These are phyloP conservation scores for Thalia dealbata DNA, from an alignment of 176 grass and related monocot species.

Conservation along the genomic window DNA sequence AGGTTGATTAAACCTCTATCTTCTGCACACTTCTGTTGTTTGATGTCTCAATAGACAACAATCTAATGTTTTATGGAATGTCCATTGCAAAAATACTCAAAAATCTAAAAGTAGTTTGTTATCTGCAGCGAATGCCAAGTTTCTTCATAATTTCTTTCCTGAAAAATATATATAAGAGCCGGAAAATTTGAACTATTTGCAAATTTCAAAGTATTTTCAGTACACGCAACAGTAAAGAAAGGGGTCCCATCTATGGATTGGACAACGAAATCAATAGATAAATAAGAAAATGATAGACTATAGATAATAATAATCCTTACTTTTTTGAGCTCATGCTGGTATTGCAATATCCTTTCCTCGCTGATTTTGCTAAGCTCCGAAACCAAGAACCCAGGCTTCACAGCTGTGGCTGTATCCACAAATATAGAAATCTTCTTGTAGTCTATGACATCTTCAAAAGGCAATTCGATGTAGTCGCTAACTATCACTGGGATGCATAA, in stretches of 20 bases:
- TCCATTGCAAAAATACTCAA: too few species aligned
- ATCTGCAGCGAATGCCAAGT: too few species aligned
- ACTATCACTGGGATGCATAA: conserved; percentile 15
- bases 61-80: too few species aligned
- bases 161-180: background rate
- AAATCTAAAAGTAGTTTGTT: too few species aligned
- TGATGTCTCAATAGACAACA: too few species aligned
- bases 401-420: conserved; percentile 54
- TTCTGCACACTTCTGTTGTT: too few species aligned
- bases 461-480: conserved; percentile 5
- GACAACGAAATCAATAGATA: background rate
- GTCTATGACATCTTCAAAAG: conserved; percentile 18
- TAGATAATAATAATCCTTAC: conserved; percentile 29
- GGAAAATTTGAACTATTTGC: background rate
- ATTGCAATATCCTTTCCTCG: conserved; percentile 52
- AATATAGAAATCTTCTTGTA: conserved; percentile 68
- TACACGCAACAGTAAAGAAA: background rate
- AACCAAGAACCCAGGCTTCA: conserved; percentile 56
- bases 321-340: conserved; percentile 80
- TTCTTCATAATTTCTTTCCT: background rate
- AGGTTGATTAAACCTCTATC: too few species aligned
- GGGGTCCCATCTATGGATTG: background rate
- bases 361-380: conserved; percentile 48
- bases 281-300: background rate
- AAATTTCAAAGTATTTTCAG: background rate